Conservation (phyloP, 2,329 filamentous ascomycete genomes). For the Lachnellula occidentalis region DNA sequence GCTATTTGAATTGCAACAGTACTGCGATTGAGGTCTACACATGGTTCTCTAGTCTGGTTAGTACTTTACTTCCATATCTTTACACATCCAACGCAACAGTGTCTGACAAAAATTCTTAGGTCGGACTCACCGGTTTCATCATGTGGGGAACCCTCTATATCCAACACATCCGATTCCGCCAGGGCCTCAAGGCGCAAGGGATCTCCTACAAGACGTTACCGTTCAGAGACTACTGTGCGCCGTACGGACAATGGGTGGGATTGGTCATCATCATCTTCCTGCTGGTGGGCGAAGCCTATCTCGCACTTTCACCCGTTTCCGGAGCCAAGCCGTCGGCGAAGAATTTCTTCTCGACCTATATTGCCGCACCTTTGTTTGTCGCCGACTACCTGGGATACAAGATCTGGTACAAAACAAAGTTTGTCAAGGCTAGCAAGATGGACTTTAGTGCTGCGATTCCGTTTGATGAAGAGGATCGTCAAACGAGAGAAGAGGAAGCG, state of each 20-base stretch:
- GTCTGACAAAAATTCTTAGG: no score
- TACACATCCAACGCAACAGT: no score
- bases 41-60: slow-evolving; percentile 59
- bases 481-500: not conserved
- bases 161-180: slow-evolving; percentile 57
- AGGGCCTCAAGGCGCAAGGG: slow-evolving; percentile 53
- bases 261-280: slow-evolving; percentile 59
- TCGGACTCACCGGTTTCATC: slow-evolving; percentile 66
- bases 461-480: slow-evolving; percentile 5
- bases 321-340: slow-evolving; percentile 3
- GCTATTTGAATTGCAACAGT: slow-evolving; percentile 45
- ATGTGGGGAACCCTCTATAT: slow-evolving; percentile 64
- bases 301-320: slow-evolving; percentile 5
- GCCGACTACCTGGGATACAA: slow-evolving; percentile 6
- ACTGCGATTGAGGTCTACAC: slow-evolving; percentile 44
- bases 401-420: slow-evolving; percentile 6
- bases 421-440: slow-evolving; percentile 5
- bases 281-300: slow-evolving; percentile 45
- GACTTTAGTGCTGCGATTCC: slow-evolving; percentile 4
- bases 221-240: slow-evolving; percentile 46
- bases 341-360: slow-evolving; percentile 10
- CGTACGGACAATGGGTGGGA: slow-evolving; percentile 58
- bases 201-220: slow-evolving; percentile 41
- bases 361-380: slow-evolving; percentile 6
- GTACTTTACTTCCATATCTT: no score